These are phyloP conservation scores for Hyaloscypha variabilis DNA, from an alignment of 495 filamentous ascomycete genomes.

Conservation along the genomic window DNA sequence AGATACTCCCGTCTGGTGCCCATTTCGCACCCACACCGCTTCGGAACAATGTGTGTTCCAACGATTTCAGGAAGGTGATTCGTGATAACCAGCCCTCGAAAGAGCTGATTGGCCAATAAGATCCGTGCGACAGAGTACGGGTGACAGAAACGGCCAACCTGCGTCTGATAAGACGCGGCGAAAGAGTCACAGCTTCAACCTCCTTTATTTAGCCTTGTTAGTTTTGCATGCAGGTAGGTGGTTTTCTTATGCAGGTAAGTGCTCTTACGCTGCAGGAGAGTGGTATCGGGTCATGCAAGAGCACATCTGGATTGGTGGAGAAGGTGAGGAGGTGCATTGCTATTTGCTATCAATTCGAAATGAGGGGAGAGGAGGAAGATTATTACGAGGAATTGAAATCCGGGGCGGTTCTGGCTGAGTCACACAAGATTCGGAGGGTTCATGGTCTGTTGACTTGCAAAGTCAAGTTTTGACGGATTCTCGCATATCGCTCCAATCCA, in stretches of 20 bases:
- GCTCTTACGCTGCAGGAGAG: not conserved
- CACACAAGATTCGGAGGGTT: too few relatives aligned
- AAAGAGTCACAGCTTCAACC: not conserved
- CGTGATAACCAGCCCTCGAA: not conserved
- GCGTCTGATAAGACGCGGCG: not conserved
- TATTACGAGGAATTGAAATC: too few relatives aligned
- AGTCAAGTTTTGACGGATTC: too few relatives aligned
- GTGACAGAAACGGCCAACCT: not conserved
- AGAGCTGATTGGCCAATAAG: not conserved
- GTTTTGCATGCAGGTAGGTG: not conserved
- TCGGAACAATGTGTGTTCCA: not conserved
- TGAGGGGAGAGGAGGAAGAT: too few relatives aligned
- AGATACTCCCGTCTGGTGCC: not conserved
- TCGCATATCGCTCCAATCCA: too few relatives aligned
- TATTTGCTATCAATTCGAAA: too few relatives aligned
- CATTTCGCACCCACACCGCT: not conserved
- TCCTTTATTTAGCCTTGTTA: not conserved
- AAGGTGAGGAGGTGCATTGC: too few relatives aligned
- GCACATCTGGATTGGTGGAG: not conserved
- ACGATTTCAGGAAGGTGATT: not conserved
- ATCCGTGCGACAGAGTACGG: not conserved
- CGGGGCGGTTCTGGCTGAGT: too few relatives aligned
- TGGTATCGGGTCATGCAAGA: not conserved
- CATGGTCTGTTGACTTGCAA: too few relatives aligned
- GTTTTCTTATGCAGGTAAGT: not conserved